A percentile compares a stretch with the other conserved stretches of the same genome.
Conservation (phyloP, 78 protist species). For the Dictyostelium purpureum region DNA sequence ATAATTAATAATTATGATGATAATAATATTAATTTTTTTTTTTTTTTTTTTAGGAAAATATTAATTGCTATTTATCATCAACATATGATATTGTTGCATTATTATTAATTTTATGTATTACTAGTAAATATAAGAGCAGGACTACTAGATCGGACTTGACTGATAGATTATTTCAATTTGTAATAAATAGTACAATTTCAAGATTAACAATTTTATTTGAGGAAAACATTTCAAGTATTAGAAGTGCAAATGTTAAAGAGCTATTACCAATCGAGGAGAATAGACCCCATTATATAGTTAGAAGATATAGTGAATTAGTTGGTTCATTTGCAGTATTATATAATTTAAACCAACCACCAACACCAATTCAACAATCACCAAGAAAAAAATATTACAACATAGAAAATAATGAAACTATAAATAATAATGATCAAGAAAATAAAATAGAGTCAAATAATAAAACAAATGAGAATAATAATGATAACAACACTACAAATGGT, state of each 20-base stretch:
- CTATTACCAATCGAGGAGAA: slow-evolving; percentile 55
- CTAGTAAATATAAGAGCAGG: slow-evolving; percentile 10
- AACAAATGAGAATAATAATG: background rate
- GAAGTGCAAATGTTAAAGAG: slow-evolving; percentile 38
- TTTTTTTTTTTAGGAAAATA: too few species aligned
- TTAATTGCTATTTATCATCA: slow-evolving; percentile 19
- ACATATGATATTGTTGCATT: slow-evolving; percentile 50
- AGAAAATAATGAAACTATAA: too few species aligned
- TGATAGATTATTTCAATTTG: slow-evolving; percentile 25
- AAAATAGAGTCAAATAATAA: too few species aligned
- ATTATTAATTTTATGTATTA: slow-evolving; percentile 27
- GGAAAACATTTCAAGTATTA: slow-evolving; percentile 34
- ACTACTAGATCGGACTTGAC: slow-evolving; percentile 12
- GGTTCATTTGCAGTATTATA: slow-evolving; percentile 40
- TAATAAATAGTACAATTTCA: background rate
- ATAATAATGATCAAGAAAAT: too few species aligned
- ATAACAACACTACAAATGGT: background rate
- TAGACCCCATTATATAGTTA: slow-evolving; percentile 56
- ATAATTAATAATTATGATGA: background rate
- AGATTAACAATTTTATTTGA: slow-evolving; percentile 13
- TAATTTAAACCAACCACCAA: background rate
- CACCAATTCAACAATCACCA: background rate
- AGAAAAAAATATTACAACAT: too few species aligned
- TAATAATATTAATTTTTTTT: background rate
- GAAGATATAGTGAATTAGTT: slow-evolving; percentile 62